Evolutionary conservation across 2,329 filamentous ascomycete species (phyloP), one percentile per base, ranked within the genome.

Genomic region (Sporothrix inflata): DNA sequence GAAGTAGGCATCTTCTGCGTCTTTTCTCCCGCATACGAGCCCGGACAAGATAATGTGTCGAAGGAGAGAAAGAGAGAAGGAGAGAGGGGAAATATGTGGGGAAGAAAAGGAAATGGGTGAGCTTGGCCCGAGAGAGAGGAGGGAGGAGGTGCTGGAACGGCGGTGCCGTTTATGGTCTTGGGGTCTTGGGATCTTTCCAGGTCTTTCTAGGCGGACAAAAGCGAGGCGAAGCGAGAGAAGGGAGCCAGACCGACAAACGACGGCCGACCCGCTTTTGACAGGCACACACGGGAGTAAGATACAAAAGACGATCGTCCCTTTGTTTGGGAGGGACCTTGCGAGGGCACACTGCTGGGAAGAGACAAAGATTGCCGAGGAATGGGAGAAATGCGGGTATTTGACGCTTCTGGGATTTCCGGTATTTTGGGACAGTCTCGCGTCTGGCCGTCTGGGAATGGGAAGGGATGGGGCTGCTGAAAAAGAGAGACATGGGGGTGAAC

Each of bases 51-150:
- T n/a, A n/a, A n/a, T n/a, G n/a, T n/a, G n/a, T n/a, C n/a, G n/a
- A n/a, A 9, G 4, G 51, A 24, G 24, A n/a, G 9, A 27, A 4
- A 27, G 21, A 27, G 45, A 53, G 51, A 12, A 11, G n/a, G n/a
- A 61, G 21, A 65, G 38, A 45, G 21, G 38, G 60, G 38, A 42
- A 63, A 45, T 45, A 63, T 63, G 38, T 63, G 60, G 60, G 42
- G 60, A 63, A 63, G 57, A 55, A 6, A 21, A 42, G 53, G n/a
- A 34, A 57, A 60, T 60, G 55, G 38, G 60, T 8, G 60, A 27
- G 34, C 55, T 65, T 24, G 38, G 27, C 38, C 60, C 60, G 60
- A n/a, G 4, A n/a, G 16, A 19, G 47, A 45, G 34, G 55, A 19
- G n/a, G n/a, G 27, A 57, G 53, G 53, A 27, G 27, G 19, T 34